phyloP scores from a whole-genome alignment of 495 filamentous ascomycete genomes.

The Baudoinia panamericana region DNA sequence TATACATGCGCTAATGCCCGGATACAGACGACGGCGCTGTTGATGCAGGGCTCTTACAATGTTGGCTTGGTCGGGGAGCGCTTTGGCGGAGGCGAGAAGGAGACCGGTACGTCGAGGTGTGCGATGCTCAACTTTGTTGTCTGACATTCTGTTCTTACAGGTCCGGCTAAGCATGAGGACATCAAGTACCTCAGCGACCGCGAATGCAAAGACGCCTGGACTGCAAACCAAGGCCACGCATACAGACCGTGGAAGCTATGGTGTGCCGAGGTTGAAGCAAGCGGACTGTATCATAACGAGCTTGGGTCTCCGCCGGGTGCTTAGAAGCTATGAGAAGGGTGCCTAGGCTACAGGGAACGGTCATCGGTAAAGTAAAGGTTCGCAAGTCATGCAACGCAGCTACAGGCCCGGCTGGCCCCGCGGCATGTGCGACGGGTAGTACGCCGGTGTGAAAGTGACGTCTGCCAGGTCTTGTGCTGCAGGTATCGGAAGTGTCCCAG shows the following conservation, averaged over 20 bases:
- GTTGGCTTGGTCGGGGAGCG: slow-evolving; percentile 17
- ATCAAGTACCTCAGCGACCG: slow-evolving; percentile 28
- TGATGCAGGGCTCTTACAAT: slow-evolving; percentile 23
- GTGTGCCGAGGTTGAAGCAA: slow-evolving; percentile 27
- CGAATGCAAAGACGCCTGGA: slow-evolving; percentile 26
- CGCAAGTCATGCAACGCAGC: no score
- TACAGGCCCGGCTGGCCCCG: no score
- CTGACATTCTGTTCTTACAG: no score
- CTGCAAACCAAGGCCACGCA: slow-evolving; percentile 14
- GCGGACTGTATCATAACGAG: slow-evolving; percentile 27
- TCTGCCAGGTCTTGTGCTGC: slow-evolving; percentile 9
- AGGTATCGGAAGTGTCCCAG: neutral
- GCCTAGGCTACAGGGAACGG: no score
- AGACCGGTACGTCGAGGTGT: slow-evolving; percentile 21
- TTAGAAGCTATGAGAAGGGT: no score
- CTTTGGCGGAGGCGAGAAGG: slow-evolving; percentile 28
- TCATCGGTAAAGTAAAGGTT: no score
- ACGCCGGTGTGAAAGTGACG: slow-evolving; percentile 15
- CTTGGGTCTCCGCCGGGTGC: slow-evolving; percentile 9
- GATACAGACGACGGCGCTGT: slow-evolving; percentile 25
- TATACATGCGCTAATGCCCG: slow-evolving; percentile 27
- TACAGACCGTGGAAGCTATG: slow-evolving; percentile 27
- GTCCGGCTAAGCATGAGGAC: slow-evolving; percentile 26
- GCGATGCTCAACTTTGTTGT: no score
- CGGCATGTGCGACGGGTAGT: slow-evolving; percentile 7